These are phyloP conservation scores for Rubroboletus pulcherrimus DNA, from an alignment of 768 basidiomycete species.

Conservation along the genomic window DNA sequence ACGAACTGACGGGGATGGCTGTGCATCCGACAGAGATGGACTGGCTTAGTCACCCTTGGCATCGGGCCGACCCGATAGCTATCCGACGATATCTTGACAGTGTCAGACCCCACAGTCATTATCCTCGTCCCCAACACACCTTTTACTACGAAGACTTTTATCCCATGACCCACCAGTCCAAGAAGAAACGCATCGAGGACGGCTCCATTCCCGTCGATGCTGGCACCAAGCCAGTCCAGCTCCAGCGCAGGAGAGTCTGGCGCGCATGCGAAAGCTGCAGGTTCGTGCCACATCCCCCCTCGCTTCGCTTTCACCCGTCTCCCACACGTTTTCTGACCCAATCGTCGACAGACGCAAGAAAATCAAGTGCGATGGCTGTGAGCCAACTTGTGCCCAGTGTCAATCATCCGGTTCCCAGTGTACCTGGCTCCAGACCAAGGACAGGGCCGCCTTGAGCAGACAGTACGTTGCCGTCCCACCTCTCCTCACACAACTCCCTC, in stretches of 20 bases:
- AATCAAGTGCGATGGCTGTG: constrained; percentile 88
- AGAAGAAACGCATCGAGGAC: constrained; percentile 77
- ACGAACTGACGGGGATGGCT: constrained; percentile 22
- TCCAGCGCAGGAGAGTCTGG: constrained; percentile 81
- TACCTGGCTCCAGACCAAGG: constrained; percentile 89
- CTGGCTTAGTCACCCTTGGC: constrained; percentile 32
- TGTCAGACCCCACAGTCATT: constrained; percentile 17
- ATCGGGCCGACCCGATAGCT: constrained; percentile 35
- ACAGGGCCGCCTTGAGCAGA: constrained; percentile 83
- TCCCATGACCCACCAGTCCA: constrained; percentile 52
- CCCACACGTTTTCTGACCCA: constrained; percentile 16
- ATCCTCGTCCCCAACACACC: constrained; percentile 20
- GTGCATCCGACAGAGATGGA: constrained; percentile 25
- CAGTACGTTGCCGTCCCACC: constrained; percentile 53
- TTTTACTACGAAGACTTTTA: constrained; percentile 43
- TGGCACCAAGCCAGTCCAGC: constrained; percentile 67
- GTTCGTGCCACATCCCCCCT: constrained; percentile 39
- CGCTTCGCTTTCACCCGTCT: constrained; percentile 6
- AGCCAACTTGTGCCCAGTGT: constrained; percentile 85
- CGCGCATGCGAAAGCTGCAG: constrained; percentile 88
- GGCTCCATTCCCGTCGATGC: constrained; percentile 45
- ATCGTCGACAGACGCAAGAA: constrained; percentile 68
- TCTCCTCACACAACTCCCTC: constrained; percentile 12
- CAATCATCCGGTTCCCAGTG: constrained; percentile 69
- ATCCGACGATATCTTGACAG: constrained; percentile 34